Evolutionary conservation across 2,329 filamentous ascomycete species (phyloP), one percentile per base, ranked within the genome.

Genomic region (Byssochlamys sp.): DNA sequence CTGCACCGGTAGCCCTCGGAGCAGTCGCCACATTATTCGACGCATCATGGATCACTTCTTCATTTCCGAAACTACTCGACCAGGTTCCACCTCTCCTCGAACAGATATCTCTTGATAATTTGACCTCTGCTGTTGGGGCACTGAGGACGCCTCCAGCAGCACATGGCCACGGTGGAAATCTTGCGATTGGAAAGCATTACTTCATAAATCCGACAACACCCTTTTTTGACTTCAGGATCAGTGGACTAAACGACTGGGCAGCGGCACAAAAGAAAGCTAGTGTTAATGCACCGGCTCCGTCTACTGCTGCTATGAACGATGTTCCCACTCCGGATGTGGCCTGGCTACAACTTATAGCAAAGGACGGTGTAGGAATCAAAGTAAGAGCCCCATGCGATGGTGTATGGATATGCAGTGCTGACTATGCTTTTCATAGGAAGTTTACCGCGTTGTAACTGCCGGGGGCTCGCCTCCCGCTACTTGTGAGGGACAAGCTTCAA

Each of bases 21-120:
- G 78, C 78, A 25, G 66, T 74, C n/a, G 78, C 77, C 2, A 71
- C 71, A 2, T 69, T 80, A 2, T 76, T 75, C 60, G 75, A 79
- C 49, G 73, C 65, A 10, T 75, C 75, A 3, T 77, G 74, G 58
- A 54, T 74, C 56, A 73, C 66, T 56, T 55, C 67, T 50, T 55
- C 58, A 27, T 65, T 63, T 56, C 61, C 60, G 24, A 57, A 59
- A 9, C 57, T 73, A 11, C 61, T 72, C 3, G 65, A 71, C 57
- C 64, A 69, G 19, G 56, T 72, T 7, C 64, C 67, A 4, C 56
- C 60, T 33, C 31, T 65, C 29, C 25, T 67, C n/a, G 58, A 57
- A n/a, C 24, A 56, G 12, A 57, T 67, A 24, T 52, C 68, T 9
- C 53, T 65, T 25, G 68, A 66, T 31, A 63, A 66, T 25, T 63